A percentile compares a stretch with the other conserved stretches of the same genome.
Evolutionary conservation across 805 yeast genomes (phyloP).

Genomic region (Metschnikowia shivogae): DNA sequence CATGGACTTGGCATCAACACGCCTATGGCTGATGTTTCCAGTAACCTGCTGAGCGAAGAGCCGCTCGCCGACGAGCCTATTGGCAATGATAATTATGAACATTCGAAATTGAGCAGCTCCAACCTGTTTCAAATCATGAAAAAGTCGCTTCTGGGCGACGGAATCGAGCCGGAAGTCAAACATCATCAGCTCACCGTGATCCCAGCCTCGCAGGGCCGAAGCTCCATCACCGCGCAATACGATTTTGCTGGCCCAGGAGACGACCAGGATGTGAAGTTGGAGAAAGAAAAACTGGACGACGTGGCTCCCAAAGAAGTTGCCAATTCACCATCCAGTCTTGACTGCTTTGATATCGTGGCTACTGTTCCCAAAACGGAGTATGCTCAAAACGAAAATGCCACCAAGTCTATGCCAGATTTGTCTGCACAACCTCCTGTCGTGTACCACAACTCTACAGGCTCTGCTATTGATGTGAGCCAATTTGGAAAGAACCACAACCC

Average conservation of each 20-base stretch:
- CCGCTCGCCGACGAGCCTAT: neutral
- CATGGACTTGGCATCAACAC: slow-evolving; percentile 18
- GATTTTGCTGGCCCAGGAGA: slow-evolving; percentile 6
- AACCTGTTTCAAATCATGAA: slow-evolving; percentile 11
- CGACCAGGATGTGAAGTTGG: no score
- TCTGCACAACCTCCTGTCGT: slow-evolving; percentile 6
- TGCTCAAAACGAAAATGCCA: slow-evolving; percentile 2
- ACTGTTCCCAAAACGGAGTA: neutral
- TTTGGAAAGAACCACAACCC: slow-evolving; percentile 40
- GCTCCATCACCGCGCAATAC: slow-evolving; percentile 10
- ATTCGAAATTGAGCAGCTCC: neutral
- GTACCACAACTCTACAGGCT: slow-evolving; percentile 25
- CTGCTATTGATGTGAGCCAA: slow-evolving; percentile 36
- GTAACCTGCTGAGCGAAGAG: slow-evolving; percentile 4
- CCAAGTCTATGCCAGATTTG: slow-evolving; percentile 18
- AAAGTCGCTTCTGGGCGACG: slow-evolving; percentile 11
- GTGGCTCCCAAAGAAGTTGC: neutral
- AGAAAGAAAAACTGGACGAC: no score
- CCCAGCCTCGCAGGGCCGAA: neutral
- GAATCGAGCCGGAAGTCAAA: slow-evolving; percentile 9
- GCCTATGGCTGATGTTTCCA: slow-evolving; percentile 2
- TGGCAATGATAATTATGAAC: no score
- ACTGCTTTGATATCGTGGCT: slow-evolving; percentile 16
- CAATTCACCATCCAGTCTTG: slow-evolving; percentile 1
- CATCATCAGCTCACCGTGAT: slow-evolving; percentile 7